Evolutionary conservation across 2,329 filamentous ascomycete species (phyloP), one percentile per base, ranked within the genome.

Genomic region (Pyrenophora graminea): DNA sequence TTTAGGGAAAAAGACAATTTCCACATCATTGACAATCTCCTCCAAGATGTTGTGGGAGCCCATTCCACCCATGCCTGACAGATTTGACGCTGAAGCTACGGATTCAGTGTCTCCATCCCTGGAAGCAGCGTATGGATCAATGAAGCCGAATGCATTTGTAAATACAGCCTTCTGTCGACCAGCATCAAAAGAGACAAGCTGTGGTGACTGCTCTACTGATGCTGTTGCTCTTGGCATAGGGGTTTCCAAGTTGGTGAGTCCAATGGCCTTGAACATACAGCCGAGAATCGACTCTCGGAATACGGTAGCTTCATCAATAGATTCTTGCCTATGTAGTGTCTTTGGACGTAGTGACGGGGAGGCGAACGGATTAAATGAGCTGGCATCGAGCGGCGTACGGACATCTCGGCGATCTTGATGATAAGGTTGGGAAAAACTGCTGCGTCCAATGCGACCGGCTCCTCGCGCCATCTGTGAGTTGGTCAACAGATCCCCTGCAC

Each of bases 1-100:
- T 71, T 97, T 90, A 0, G 92, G 93, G 60, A 99, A 99, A 76
- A 90, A 97, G 5, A 99, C 94, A 59, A 99, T 97, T 68, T 99
- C 94, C 2, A 97, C 85, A 45, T 99, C 94, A 56, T 96, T 88
- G 57, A 88, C 88, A 75, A 97, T 83, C 55, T 97, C 93, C 51
- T 91, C 85, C 3, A 90, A 80, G 0, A 86, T 82, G 59, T 86
- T 90, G 0, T 85, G 84, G 5, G 81, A 77, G 0, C 84, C 82
- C 3, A 82, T 81, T 36, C 84, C 80, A 3, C 84, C 84, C 39
- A 75, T 69, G 25, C 71, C 72, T 3, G 77, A 78, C 8, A 76
- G 63, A 6, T 60, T 67, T 4, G 74, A 75, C 5, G 76, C 77
- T 3, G 75, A 85, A 21, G 89, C 85, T 63, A 93, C 78, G 0